Evolutionary conservation across 75 land plant species (phyloP), one percentile per base, ranked within the genome.

Genomic region (Isoetes taiwanensis): DNA sequence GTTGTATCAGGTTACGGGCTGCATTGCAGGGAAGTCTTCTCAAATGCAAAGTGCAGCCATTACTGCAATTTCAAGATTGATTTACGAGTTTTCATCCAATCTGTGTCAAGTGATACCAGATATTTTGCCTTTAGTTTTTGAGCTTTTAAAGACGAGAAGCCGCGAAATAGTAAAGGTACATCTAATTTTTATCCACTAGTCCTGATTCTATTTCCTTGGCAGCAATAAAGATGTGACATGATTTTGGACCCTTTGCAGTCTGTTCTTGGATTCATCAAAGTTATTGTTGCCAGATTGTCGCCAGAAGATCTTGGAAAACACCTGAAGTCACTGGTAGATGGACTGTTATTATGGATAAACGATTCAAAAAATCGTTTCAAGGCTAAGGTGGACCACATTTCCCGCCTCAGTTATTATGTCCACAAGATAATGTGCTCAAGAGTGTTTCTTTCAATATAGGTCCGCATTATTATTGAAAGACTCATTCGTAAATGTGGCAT

Each of bases 1-100:
- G 17, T 30, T 42, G 28, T 43, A 34, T 46, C 62, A 90, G 96
- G 79, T 94, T 16, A 76, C 84, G 59, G 90, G 81, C 59, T 86
- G 88, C 38, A 57, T 86, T 34, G 81, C 76, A 57, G 90, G 93
- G 41, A 77, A 76, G 35, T 75, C 80, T 24, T 90, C 99, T 33
- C 96, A 88, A 28, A 88, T 88, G 90, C 74, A 77, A 16, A 88
- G 99, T 85, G 99, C 96, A 38, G 86, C 99, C 27, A 69, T 94
- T 9, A 90, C 77, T 56, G 90, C 78, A 31, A 54, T 94, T 23
- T 87, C 96, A 52, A 79, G 99, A 29, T 73, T 94, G 68, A 66
- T 84, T 17, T 94, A 94, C 56, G 96, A 94, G 75, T 94, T 94
- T 52, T 76, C 90, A 24, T 25, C 64, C 42, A 96, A 94, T 65